Evolutionary conservation across 2,329 filamentous ascomycete genomes (phyloP), one percentile per base, ranked within the genome.

Genomic region (Aulographum hederae): DNA sequence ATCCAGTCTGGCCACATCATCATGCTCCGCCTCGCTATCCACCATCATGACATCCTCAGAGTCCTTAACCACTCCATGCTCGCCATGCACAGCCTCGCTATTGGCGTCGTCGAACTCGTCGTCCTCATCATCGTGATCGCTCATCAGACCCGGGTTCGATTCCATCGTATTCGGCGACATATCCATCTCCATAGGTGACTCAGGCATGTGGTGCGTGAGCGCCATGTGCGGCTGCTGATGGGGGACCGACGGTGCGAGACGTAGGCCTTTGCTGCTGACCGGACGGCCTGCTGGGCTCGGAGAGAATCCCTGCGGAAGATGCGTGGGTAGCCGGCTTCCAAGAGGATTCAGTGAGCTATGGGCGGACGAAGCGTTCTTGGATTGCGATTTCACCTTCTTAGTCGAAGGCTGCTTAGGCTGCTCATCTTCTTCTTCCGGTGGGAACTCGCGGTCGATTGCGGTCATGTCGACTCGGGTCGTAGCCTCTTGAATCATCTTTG

Each of bases 61-160:
- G 33, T 53, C 51, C 5, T 30, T 36, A 19, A 33, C 37, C 27
- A 35, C 36, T 5, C 33, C 30, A 5, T 38, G 28, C 23, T 27
- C 30, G 11, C 18, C 12, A 12, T 36, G 34, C 8, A 43, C 46
- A 25, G 51, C 49, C 37, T 48, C 51, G 30, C 43, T 46, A 27
- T 49, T 44, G 35, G 52, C 50, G 30, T 53, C 46, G 16, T 45
- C 51, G 27, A 54, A 51, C 30, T 56, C 54, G 26, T 60, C 55
- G 32, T 60, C 58, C 34, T 63, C 56, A 18, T 59, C 60, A 34
- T 63, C 60, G 42, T 61, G 57, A 38, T 64, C 60, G 39, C 56
- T 61, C 21, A 63, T 57, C 37, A 64, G 45, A 16, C 60, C 60
- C 12, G 60, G 60, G 32, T 59, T 60, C 41, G 56, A 60, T 43